Evolutionary conservation across 2,329 filamentous ascomycete species (phyloP).

Genomic region (Trichoderma sp.): DNA sequence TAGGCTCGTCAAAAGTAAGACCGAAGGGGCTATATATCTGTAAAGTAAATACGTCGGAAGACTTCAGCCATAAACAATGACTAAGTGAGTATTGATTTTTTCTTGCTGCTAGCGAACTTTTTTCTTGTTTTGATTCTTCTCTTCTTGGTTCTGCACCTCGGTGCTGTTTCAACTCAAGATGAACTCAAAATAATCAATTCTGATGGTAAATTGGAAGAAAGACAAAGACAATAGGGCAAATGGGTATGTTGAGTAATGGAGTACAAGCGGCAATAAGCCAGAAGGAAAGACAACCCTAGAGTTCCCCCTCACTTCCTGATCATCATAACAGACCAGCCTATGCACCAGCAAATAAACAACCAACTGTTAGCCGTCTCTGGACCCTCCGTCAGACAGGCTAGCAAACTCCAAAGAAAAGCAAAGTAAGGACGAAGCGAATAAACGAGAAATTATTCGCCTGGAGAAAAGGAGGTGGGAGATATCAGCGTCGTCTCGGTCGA

Average conservation of each 20-base stretch:
- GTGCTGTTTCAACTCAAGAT: slow-evolving; percentile 41
- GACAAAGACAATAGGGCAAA: slow-evolving; percentile 38
- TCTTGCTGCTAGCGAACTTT: slow-evolving; percentile 27
- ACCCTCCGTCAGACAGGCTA: slow-evolving; percentile 30
- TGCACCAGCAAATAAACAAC: slow-evolving; percentile 31
- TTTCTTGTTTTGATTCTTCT: slow-evolving; percentile 30
- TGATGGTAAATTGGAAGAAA: slow-evolving; percentile 50
- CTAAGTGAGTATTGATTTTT: slow-evolving; percentile 37
- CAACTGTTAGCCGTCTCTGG: slow-evolving; percentile 32
- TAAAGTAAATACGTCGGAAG: slow-evolving; percentile 23
- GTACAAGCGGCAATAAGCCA: slow-evolving; percentile 43
- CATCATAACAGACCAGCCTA: slow-evolving; percentile 34
- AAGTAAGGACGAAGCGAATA: slow-evolving; percentile 14
- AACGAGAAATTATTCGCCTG: neutral
- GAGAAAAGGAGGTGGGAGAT: neutral
- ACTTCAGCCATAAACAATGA: slow-evolving; percentile 32
- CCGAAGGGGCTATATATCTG: slow-evolving; percentile 19
- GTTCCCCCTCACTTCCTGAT: slow-evolving; percentile 41
- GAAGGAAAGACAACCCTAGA: slow-evolving; percentile 39
- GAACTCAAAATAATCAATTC: slow-evolving; percentile 52
- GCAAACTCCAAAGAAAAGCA: slow-evolving; percentile 24
- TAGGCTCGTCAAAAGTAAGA: slow-evolving; percentile 17
- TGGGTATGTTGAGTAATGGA: slow-evolving; percentile 41
- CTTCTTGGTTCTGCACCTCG: slow-evolving; percentile 40
- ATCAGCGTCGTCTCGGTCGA: neutral